phyloP scores from a whole-genome alignment of 306 rosid species.

The Quercus engelmannii region DNA sequence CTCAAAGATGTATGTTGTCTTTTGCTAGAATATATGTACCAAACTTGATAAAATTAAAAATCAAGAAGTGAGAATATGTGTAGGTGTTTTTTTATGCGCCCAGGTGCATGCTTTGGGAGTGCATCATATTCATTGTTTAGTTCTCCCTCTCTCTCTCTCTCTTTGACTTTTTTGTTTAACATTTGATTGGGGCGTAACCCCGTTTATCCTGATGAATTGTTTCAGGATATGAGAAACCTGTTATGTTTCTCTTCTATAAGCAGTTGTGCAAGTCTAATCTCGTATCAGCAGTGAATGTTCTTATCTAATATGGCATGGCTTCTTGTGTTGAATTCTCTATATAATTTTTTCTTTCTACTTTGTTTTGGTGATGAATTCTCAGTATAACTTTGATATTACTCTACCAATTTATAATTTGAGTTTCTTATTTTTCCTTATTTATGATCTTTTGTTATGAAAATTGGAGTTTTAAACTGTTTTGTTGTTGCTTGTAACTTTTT shows the following conservation, averaged over 20 bases:
- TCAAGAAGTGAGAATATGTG: not conserved
- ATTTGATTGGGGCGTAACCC: not conserved
- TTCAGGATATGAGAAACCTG: not conserved
- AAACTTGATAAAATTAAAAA: not conserved
- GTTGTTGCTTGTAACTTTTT: conserved; percentile 20
- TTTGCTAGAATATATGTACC: not conserved
- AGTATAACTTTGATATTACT: not conserved
- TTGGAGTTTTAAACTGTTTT: conserved; percentile 12
- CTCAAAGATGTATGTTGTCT: not conserved
- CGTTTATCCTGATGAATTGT: not conserved
- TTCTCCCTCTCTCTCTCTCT: not conserved
- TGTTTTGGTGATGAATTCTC: not conserved
- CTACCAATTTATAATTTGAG: not conserved
- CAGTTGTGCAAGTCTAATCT: not conserved
- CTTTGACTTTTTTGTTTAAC: not conserved
- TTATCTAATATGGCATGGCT: not conserved
- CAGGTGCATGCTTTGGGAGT: not conserved
- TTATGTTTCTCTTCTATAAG: not conserved
- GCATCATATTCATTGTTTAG: not conserved
- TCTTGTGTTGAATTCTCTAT: not conserved
- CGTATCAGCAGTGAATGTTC: not conserved
- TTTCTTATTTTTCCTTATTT: not conserved
- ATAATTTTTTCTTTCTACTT: not conserved
- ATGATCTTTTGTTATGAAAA: conserved; percentile 1
- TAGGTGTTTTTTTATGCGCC: not conserved